phyloP scores from a whole-genome alignment of 2,329 filamentous ascomycete species.

The Neodidymelliopsis sp. region DNA sequence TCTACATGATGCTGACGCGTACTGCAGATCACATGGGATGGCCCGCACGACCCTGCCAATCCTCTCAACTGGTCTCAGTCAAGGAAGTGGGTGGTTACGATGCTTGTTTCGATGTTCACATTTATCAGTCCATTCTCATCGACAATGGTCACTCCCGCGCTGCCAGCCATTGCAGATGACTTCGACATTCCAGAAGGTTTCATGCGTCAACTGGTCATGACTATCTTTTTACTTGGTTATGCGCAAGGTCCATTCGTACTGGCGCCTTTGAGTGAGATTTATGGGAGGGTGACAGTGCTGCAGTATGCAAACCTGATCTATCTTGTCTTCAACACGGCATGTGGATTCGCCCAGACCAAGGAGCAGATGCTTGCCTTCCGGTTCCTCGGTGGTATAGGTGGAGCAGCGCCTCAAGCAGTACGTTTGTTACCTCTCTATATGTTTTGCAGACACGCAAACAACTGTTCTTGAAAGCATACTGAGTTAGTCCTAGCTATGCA shows the following conservation, averaged over 20 bases:
- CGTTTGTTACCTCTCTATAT: constrained; percentile 7
- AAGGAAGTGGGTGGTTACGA: constrained; percentile 55
- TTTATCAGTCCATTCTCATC: constrained; percentile 50
- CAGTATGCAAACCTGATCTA: constrained; percentile 46
- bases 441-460: background rate
- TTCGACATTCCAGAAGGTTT: constrained; percentile 42
- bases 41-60: constrained; percentile 55
- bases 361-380: constrained; percentile 46
- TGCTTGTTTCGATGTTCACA: constrained; percentile 53
- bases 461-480: background rate
- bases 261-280: constrained; percentile 47
- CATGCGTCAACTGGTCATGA: constrained; percentile 42
- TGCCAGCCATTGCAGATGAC: constrained; percentile 40
- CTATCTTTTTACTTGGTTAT: constrained; percentile 49
- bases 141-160: constrained; percentile 49
- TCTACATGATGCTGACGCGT: constrained; percentile 14
- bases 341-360: constrained; percentile 42
- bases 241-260: constrained; percentile 48
- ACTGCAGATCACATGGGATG: constrained; percentile 53
- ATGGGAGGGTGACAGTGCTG: constrained; percentile 43
- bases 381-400: constrained; percentile 45
- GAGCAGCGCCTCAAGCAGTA: constrained; percentile 44
- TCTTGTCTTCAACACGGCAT: constrained; percentile 44
- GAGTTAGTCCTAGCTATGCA: constrained; percentile 35
- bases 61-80: constrained; percentile 57